Evolutionary conservation across 257 asterid genomes (phyloP).

Genomic region (Anisodus tanguticus): DNA sequence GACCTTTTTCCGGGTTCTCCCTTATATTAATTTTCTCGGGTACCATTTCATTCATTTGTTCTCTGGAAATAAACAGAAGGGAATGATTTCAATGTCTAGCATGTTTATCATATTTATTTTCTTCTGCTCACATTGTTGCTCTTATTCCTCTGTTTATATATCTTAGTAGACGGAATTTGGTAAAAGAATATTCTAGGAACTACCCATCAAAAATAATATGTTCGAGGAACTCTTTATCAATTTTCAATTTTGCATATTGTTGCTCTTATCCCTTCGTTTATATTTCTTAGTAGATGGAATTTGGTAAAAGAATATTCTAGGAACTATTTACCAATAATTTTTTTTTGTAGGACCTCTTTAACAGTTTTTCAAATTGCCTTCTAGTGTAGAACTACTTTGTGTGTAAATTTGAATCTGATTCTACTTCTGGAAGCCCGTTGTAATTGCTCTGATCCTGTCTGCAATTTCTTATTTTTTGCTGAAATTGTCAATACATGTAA

Average conservation of each 20-base stretch:
- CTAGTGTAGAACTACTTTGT: not conserved
- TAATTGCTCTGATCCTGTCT: not conserved
- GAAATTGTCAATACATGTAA: not conserved
- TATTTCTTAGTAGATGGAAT: not conserved
- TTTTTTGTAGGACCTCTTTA: not conserved
- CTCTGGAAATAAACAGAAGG: conserved; percentile 1
- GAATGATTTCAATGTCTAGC: not conserved
- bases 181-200: not conserved
- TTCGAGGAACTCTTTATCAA: not conserved
- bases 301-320: not conserved
- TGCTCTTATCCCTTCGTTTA: not conserved
- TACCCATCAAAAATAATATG: not conserved
- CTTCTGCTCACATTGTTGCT: conserved; percentile 9
- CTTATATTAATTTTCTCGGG: not conserved
- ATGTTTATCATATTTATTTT: not conserved
- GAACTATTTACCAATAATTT: not conserved
- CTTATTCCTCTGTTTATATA: not conserved
- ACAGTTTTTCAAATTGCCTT: not conserved
- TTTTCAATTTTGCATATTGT: conserved; percentile 10
- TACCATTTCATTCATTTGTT: not conserved
- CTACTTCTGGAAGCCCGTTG: not conserved
- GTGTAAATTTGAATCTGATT: not conserved
- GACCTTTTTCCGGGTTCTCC: not conserved
- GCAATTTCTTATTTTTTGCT: not conserved
- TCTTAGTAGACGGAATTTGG: not conserved